These are phyloP conservation scores for Leptodontidium sp. DNA, from an alignment of 2,329 filamentous ascomycete species.

Conservation along the genomic window DNA sequence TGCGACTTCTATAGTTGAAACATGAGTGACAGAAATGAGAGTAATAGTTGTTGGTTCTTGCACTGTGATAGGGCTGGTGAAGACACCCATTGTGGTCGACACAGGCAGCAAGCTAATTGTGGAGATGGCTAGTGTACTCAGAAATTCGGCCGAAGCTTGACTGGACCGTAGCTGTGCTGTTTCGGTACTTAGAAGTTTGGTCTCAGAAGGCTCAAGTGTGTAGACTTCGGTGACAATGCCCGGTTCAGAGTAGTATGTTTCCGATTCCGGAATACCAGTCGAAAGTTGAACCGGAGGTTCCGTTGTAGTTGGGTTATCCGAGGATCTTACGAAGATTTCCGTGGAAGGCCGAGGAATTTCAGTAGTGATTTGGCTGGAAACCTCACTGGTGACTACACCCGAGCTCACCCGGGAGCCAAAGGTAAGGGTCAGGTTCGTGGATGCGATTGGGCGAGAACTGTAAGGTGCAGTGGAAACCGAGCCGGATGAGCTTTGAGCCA, in stretches of 20 bases:
- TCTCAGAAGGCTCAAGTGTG: neutral
- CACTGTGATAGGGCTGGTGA: neutral
- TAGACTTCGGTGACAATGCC: slow-evolving; percentile 6
- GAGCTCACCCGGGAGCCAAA: neutral
- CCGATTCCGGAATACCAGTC: neutral
- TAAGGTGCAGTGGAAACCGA: neutral
- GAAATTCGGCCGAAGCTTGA: neutral
- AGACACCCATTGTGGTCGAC: neutral
- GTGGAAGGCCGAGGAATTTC: neutral
- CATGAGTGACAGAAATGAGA: neutral
- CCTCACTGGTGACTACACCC: neutral
- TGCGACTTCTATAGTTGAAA: neutral
- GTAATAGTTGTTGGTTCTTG: neutral
- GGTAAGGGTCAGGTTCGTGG: neutral
- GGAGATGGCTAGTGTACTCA: neutral
- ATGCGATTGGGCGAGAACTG: neutral
- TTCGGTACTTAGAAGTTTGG: neutral
- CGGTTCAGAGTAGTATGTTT: neutral
- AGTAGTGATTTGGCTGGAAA: neutral
- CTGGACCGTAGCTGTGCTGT: neutral
- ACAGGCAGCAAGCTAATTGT: neutral
- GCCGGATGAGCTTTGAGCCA: neutral
- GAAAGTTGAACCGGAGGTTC: neutral
- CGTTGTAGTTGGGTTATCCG: neutral
- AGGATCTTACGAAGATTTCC: neutral